Evolutionary conservation across 1,139 yeast genomes (phyloP).

Genomic region (Cylindricascospora bacillispora): DNA sequence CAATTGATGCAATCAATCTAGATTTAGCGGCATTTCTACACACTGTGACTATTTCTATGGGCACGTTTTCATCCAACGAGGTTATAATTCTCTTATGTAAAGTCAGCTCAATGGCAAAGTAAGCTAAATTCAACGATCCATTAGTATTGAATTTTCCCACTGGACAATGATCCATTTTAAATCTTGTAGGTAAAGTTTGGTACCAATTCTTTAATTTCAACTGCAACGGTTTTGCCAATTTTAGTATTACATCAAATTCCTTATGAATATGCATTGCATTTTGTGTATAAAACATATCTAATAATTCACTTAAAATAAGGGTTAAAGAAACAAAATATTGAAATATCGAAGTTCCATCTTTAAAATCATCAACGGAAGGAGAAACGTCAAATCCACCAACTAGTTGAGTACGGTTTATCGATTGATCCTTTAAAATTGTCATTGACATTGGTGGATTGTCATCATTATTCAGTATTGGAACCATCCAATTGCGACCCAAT

Average conservation of each 20-base stretch:
- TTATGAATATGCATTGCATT: constrained; percentile 44
- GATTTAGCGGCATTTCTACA: constrained; percentile 80
- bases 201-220: constrained; percentile 72
- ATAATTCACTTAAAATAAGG: constrained; percentile 57
- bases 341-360: constrained; percentile 59
- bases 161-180: constrained; percentile 52
- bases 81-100: constrained; percentile 71
- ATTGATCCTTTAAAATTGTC: constrained; percentile 6
- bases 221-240: constrained; percentile 76
- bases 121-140: constrained; percentile 71
- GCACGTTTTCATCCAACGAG: constrained; percentile 38
- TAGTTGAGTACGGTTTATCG: constrained; percentile 3
- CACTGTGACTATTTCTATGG: constrained; percentile 51
- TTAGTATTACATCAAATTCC: constrained; percentile 53
- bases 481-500: constrained; percentile 57
- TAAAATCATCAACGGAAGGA: constrained; percentile 41
- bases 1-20: constrained; percentile 67
- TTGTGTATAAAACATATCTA: constrained; percentile 59
- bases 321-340: constrained; percentile 58
- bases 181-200: constrained; percentile 55
- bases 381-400: constrained; percentile 16
- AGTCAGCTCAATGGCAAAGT: constrained; percentile 78
- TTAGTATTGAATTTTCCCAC: constrained; percentile 52
- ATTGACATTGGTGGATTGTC: constrained; percentile 52
- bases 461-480: constrained; percentile 47